Evolutionary conservation across 345 rosid species (phyloP), one percentile per base, ranked within the genome.

Genomic region (Aethionema arabicum): DNA sequence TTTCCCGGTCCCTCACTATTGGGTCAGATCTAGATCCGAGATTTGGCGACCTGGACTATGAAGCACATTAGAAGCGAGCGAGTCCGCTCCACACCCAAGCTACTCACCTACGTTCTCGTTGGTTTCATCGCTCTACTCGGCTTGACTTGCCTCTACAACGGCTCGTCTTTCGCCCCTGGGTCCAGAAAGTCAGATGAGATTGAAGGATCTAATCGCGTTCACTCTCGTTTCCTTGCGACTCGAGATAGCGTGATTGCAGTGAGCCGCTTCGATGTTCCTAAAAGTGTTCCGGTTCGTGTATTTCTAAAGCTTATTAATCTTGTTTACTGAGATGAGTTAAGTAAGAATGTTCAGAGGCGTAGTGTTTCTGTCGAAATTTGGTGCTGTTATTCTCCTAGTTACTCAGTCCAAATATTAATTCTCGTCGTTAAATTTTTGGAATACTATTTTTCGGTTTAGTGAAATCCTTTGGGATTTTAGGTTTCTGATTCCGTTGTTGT

Each of bases 141-240:
- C 48, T 63, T 91, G 74, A 50, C 79, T 60, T 83, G 98, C 65
- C 60, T 91, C 70, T 91, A 85, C 69, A 86, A 78, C 13, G 91
- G 89, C 36, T 86, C 98, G 4, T 72, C 80, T 7, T 76, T 90
- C 45, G 90, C 92, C 40, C 96, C 98, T 5, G 86, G 83, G 4
- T 68, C 78, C 21, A 74, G 87, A 49, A 77, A 82, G 64, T 80
- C 83, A 61, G 93, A 80, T 16, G 76, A 67, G 2, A 71, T 62
- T 8, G 69, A 55, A 10, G 78, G 70, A 52, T 63, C 79, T 56
- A 84, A 73, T 77, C 82, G 73, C 5, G 75, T 69, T 61, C 42
- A 61, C 4, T 69, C 73, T 31, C 70, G 76, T 39, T 61, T 60
- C 65, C 14, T 41, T 4, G 40, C 66, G 53, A 45, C 53, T 42